These are phyloP conservation scores for Adansonia rubrostipa DNA, from an alignment of 441 rosid genomes.

Conservation along the genomic window DNA sequence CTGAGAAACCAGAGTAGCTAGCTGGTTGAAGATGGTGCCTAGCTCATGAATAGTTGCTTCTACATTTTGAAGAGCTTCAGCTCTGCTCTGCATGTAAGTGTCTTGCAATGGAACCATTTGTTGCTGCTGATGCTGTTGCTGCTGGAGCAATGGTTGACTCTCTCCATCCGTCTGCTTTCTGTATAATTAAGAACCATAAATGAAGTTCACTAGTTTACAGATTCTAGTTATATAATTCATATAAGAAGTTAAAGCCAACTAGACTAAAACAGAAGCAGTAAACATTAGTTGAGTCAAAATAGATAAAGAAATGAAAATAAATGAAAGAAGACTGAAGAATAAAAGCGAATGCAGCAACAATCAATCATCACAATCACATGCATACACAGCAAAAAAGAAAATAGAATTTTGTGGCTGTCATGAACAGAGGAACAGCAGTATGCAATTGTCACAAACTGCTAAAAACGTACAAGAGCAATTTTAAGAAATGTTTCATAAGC, in stretches of 20 bases:
- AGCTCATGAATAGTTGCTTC: slow-evolving; percentile 19
- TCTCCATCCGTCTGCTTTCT: not conserved
- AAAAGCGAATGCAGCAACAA: not conserved
- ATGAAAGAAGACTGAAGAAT: not conserved
- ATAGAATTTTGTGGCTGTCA: not conserved
- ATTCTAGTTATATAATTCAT: not conserved
- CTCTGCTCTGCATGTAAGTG: slow-evolving; percentile 15
- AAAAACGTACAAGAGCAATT: not conserved
- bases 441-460: no score
- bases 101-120: slow-evolving; percentile 17
- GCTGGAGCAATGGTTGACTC: not conserved
- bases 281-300: not conserved
- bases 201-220: not conserved
- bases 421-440: no score
- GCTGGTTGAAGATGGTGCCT: slow-evolving; percentile 17
- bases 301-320: not conserved
- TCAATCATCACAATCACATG: not conserved
- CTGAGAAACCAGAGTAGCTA: slow-evolving; percentile 15
- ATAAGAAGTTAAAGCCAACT: not conserved
- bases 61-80: slow-evolving; percentile 20
- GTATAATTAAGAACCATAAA: not conserved
- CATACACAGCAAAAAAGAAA: not conserved
- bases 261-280: not conserved
- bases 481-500: not conserved
- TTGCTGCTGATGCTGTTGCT: not conserved